Conservation (phyloP, 345 rosid genomes). For the Linum usitatissimum region DNA sequence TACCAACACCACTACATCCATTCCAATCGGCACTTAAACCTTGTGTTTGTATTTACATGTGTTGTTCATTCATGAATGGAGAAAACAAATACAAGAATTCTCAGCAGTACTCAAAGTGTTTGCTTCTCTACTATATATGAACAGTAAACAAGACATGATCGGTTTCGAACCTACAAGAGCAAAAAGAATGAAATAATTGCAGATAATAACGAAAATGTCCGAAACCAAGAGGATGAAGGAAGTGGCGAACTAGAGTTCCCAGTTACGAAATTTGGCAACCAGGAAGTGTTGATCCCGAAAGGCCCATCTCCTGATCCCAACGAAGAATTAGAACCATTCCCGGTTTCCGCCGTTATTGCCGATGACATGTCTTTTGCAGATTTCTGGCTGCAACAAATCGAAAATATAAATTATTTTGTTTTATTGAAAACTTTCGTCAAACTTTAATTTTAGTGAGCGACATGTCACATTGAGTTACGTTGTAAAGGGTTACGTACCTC, state of each 20-base stretch:
- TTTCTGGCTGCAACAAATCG: conserved; percentile 34
- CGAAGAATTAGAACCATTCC: conserved; percentile 13
- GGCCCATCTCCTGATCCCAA: conserved; percentile 20
- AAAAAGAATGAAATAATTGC: conserved; percentile 9
- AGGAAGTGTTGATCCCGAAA: conserved; percentile 18
- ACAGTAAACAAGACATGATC: too few relatives aligned
- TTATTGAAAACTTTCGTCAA: too few relatives aligned
- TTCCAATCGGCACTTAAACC: too few relatives aligned
- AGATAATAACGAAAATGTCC: conserved; percentile 3
- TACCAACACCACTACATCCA: too few relatives aligned
- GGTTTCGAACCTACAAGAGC: conserved; percentile 1
- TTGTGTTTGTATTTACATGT: too few relatives aligned
- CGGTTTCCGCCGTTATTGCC: conserved; percentile 9
- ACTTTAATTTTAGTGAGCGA: too few relatives aligned
- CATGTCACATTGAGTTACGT: too few relatives aligned
- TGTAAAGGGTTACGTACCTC: conserved; percentile 11
- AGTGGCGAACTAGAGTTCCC: conserved; percentile 27
- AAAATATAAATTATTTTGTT: not conserved
- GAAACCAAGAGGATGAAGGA: conserved; percentile 11
- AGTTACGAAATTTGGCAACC: conserved; percentile 34
- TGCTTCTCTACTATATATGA: not conserved
- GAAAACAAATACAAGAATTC: too few relatives aligned
- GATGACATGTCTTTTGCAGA: conserved; percentile 33
- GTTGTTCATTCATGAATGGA: too few relatives aligned
- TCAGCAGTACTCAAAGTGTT: not conserved